phyloP scores from a whole-genome alignment of 768 basidiomycete species.

The Auriscalpium vulgare region DNA sequence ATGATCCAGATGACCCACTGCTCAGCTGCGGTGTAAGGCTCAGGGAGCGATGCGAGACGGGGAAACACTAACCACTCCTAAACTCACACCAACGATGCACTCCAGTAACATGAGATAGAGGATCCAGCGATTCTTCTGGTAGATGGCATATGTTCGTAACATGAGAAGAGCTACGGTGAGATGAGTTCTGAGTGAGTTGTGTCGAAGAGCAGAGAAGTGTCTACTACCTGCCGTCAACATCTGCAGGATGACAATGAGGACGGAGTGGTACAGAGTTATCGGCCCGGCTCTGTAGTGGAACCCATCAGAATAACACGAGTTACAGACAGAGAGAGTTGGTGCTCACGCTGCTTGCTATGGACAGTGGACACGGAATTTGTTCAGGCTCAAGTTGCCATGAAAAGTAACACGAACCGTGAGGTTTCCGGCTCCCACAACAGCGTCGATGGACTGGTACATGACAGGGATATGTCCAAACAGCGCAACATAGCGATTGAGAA shows the following conservation, averaged over 20 bases:
- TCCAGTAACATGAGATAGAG: neutral
- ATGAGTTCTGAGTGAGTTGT: neutral
- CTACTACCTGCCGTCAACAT: neutral
- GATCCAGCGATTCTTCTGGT: neutral
- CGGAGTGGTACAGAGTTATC: neutral
- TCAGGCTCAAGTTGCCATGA: neutral
- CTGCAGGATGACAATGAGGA: neutral
- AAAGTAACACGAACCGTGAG: neutral
- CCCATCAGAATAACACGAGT: neutral
- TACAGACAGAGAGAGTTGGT: neutral
- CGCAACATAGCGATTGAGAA: constrained; percentile 17
- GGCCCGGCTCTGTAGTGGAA: neutral
- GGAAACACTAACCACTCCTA: neutral
- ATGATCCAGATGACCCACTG: neutral
- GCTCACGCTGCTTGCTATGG: neutral
- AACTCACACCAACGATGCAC: neutral
- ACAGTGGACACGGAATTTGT: neutral
- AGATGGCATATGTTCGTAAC: neutral
- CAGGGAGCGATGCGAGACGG: neutral
- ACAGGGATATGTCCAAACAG: constrained; percentile 17
- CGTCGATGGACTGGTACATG: constrained; percentile 1
- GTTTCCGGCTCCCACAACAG: neutral
- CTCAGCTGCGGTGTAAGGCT: neutral
- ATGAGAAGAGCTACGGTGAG: neutral
- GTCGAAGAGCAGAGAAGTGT: neutral